Percentiles rank a stretch among this genome's conserved stretches.
Conservation (phyloP, 257 asterid genomes). For the Mentha longifolia region DNA sequence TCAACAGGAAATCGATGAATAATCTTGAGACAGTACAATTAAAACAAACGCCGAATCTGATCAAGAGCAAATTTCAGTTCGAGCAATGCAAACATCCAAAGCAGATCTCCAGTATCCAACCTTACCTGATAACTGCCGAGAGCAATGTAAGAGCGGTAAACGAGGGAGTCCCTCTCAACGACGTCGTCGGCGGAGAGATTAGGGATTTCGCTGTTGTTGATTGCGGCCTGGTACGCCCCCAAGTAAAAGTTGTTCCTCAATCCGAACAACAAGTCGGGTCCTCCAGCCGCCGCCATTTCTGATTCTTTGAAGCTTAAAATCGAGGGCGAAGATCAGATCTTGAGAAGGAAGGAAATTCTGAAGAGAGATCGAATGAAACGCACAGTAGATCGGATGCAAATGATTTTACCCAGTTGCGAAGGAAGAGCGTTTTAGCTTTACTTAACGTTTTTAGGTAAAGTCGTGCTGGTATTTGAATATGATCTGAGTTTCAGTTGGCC, state of each 20-base stretch:
- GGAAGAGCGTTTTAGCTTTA: not conserved
- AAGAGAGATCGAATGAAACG: constrained; percentile 27
- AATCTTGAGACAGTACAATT: constrained; percentile 2
- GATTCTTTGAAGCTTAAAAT: constrained; percentile 18
- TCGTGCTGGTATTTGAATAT: no score
- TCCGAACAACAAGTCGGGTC: constrained; percentile 89
- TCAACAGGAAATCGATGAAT: constrained; percentile 3
- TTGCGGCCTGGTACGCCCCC: constrained; percentile 97
- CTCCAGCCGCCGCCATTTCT: constrained; percentile 58
- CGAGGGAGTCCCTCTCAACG: constrained; percentile 80
- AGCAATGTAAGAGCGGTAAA: constrained; percentile 89
- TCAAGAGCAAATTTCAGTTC: constrained; percentile 25
- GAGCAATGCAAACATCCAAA: constrained; percentile 21
- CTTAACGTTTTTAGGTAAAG: not conserved
- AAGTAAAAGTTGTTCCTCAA: constrained; percentile 85
- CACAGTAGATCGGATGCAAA: constrained; percentile 26
- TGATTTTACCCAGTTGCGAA: constrained; percentile 12
- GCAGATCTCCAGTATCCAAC: constrained; percentile 33
- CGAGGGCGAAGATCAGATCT: constrained; percentile 43
- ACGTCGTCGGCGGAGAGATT: constrained; percentile 80
- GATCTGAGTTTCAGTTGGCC: no score
- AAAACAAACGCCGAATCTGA: constrained; percentile 11
- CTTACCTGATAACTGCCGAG: constrained; percentile 84
- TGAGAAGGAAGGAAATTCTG: constrained; percentile 17
- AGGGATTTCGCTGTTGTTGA: constrained; percentile 90